Evolutionary conservation across 179 eudicot genomes (phyloP), one percentile per base, ranked within the genome.

Genomic region (Actinidia arguta): DNA sequence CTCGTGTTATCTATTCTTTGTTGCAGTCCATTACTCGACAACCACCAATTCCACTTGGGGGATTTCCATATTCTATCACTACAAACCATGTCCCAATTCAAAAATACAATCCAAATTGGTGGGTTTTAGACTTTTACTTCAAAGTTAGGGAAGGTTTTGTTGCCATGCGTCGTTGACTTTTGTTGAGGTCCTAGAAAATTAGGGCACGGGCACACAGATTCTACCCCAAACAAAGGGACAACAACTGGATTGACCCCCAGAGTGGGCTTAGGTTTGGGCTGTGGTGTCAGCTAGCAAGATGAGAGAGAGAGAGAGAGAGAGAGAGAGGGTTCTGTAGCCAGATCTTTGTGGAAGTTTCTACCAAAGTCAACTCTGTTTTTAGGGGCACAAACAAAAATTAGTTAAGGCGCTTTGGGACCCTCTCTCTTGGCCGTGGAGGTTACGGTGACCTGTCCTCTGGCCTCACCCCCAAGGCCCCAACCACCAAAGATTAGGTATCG

Each of bases 281-380:
- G 75, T 5, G n/a, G 27, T 79, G 85, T 81, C 78, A 61, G 68
- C 71, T 66, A 55, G 85, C 71, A 63, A 48, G 71, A 25, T 79
- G 71, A 46, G 80, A 44, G 75, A 18, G 78, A 44, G 25, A 16
- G 70, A 76, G 66, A 75, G 31, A n/a, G 20, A 42, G 74, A 0
- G 51, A 47, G 71, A 47, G 25, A 42, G 52, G 0, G 52, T 8
- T 8, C 36, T 10, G 20, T 12, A 46, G 67, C 64, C 72, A 54
- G 68, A 83, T 66, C 64, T 51, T 27, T 39, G 27, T 80, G 83
- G 78, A 75, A 2, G 58, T 81, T 36, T 84, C 22, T 36, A 1
- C 59, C 68, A 75, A 83, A 80, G 86, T 84, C 86, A 84, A 84
- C 72, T 73, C 83, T 36, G n/a, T 68, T 73, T 47, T 17, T n/a